Evolutionary conservation across 164 flowering plant genomes (phyloP), one percentile per base, ranked within the genome.

Genomic region (Brasenia schreberi): DNA sequence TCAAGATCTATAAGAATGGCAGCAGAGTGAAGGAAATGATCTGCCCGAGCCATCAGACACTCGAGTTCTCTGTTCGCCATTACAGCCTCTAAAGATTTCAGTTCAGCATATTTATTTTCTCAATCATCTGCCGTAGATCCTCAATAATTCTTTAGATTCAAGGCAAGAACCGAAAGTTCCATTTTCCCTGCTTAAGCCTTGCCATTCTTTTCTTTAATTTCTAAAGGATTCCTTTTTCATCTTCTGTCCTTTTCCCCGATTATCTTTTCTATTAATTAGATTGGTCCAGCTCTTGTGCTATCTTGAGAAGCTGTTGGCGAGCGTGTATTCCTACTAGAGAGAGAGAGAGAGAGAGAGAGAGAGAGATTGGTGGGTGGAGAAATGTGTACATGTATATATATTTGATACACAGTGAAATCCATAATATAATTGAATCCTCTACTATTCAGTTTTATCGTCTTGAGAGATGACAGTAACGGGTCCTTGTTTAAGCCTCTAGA

Each of bases 1-100:
- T 93, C 83, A 90, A 88, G 79, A 84, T 93, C 43, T 93, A 90
- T 84, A 93, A 81, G 77, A 81, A 78, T 18, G 86, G 97, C 16
- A 74, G 18, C 69, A 79, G 87, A 59, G 78, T 87, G 68, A 93
- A 93, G 76, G 97, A 93, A 76, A 81, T 93, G 74, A 69, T 87
- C 43, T 83, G 87, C 75, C 97, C 98, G 0, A 87, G 78, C 70
- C 80, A 71, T 19, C 87, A 88, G 43, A 79, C 80, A 65, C 69
- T 93, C 81, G 98, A 93, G 67, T 76, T 81, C 60, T 84, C 94
- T 18, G 94, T 93, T 72, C 86, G 86, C 81, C 87, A 85, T 75
- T 90, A 87, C 80, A 84, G 89, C 79, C 70, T 81, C 67, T 88
- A 81, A 75, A 60, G n/a, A 27, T 19, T 9, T 49, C 56, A 2